Percentiles rank a stretch among this genome's conserved stretches.
phyloP scores from a whole-genome alignment of 2,329 filamentous ascomycete species.

The Microcyclospora tardicrescens region DNA sequence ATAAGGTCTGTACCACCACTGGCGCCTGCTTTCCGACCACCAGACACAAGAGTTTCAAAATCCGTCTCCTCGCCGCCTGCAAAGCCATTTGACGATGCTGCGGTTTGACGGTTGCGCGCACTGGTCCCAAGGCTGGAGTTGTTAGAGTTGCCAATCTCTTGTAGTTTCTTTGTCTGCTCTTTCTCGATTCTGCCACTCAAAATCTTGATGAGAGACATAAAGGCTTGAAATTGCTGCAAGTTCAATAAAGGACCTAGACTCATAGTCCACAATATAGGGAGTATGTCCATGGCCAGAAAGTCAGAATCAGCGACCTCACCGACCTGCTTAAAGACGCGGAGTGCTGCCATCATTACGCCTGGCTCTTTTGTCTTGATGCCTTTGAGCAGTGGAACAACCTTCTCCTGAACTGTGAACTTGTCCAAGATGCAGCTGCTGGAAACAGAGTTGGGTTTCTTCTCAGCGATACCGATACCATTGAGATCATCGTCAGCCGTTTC shows the following conservation, averaged over 20 bases:
- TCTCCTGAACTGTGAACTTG: conserved; percentile 97
- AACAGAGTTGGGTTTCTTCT: conserved; percentile 31
- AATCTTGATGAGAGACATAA: conserved; percentile 77
- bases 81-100: conserved; percentile 35
- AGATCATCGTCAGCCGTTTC: conserved; percentile 53
- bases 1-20: conserved; percentile 26
- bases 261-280: conserved; percentile 86
- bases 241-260: conserved; percentile 80
- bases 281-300: conserved; percentile 79
- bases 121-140: neutral
- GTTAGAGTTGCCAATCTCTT: conserved; percentile 56
- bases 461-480: conserved; percentile 47
- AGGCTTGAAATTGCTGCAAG: conserved; percentile 69
- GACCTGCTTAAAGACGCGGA: conserved; percentile 74
- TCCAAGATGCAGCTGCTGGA: conserved; percentile 66
- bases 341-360: conserved; percentile 87
- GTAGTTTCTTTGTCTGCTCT: conserved; percentile 78
- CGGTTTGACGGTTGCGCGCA: neutral
- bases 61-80: conserved; percentile 53
- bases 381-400: conserved; percentile 79
- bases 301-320: conserved; percentile 73
- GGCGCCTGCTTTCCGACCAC: conserved; percentile 42
- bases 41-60: conserved; percentile 78
- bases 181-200: conserved; percentile 71
- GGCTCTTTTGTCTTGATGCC: conserved; percentile 97